Evolutionary conservation across 2,329 filamentous ascomycete species (phyloP), one percentile per base, ranked within the genome.

Genomic region (Chaetomium sp.): DNA sequence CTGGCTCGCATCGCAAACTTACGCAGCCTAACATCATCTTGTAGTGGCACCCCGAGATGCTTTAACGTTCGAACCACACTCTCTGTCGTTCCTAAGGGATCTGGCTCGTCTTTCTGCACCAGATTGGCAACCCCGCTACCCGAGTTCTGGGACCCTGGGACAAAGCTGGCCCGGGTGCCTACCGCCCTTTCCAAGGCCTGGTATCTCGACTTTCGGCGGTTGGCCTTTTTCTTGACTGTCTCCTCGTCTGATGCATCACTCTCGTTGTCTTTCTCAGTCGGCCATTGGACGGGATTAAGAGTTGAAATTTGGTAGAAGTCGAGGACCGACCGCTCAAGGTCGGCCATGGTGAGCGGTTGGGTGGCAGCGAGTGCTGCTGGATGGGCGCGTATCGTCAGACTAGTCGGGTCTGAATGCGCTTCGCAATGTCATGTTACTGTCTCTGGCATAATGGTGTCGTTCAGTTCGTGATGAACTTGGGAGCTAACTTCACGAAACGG

Each of bases 21-120:
- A 87, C 90, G 84, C 64, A 95, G 72, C 65, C 85, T 83, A 53
- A 82, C 73, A 67, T 97, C 91, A 64, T 96, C 90, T 67, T 96
- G 89, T 11, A 96, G 79, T 0, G 87, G 84, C 43, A 96, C 71
- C 1, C 91, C 91, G 60, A 87, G 77, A 61, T 86, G 81, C 67
- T 87, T 86, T 65, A 99, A 73, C 40, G 89, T 83, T 64, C 86
- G 80, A 52, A 96, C 85, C 6, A 99, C 91, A 67, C 90, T 96
- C 55, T 92, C 87, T 1, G 87, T 85, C 52, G 84, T 85, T n/a
- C 94, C 94, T 52, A 99, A 72, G 4, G 94, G 91, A 72, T 99
- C 94, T 1, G 89, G 82, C 70, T 99, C 95, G 69, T 99, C 94
- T 68, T 88, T 88, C 67, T 94, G 89, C 35, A 95, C 88, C 58